Base-by-base conservation (phyloP, 177 flowering plant genomes). In the Tripterygium wilfordii region DNA sequence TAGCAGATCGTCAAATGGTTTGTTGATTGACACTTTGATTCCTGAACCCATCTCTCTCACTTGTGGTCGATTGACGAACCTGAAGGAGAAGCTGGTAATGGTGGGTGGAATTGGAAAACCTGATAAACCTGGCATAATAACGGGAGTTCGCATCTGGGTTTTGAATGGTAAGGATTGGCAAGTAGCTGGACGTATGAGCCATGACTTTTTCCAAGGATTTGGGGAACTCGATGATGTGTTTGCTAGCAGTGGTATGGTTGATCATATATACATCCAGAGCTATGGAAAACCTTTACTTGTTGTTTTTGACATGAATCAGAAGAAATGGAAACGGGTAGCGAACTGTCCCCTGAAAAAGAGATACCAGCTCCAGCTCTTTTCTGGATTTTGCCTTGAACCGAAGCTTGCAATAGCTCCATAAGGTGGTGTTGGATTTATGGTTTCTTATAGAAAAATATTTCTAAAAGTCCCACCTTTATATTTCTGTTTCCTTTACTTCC, bases 161-260 rank as follows among this genome's bases (percentile, higher is more conserved):
- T 60, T 82, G 4, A 56, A 65, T 5, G 85, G 78, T 28, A 79
- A 56, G 46, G 77, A 61, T 23, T 82, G 89, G 89, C 62, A 61
- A 50, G 89, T 79, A 55, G 53, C 79, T 36, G 64, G 71, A 7
- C 66, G 78, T 7, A 79, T 82, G 89, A 85, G 85, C 13, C 85
- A 77, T 19, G 77, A 64, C 55, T 63, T 43, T 36, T 77, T 82
- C 57, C 89, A 82, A 62, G 89, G 89, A 14, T 82, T 82, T 53
- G 89, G 89, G 17, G 89, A 82, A 57, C 54, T 79, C 13, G 89
- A 82, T 58, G 85, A 82, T 62, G 85, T 82, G 29, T 82, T 82
- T 60, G 79, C 83, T 0, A 77, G 85, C 62, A 68, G 85, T 1
- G n/a, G n/a, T n/a, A n/a, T n/a, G n/a, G n/a, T n/a, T n/a, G n/a